Evolutionary conservation across 2,329 filamentous ascomycete genomes (phyloP), one percentile per base, ranked within the genome.

Genomic region (Juglanconis oblonga): DNA sequence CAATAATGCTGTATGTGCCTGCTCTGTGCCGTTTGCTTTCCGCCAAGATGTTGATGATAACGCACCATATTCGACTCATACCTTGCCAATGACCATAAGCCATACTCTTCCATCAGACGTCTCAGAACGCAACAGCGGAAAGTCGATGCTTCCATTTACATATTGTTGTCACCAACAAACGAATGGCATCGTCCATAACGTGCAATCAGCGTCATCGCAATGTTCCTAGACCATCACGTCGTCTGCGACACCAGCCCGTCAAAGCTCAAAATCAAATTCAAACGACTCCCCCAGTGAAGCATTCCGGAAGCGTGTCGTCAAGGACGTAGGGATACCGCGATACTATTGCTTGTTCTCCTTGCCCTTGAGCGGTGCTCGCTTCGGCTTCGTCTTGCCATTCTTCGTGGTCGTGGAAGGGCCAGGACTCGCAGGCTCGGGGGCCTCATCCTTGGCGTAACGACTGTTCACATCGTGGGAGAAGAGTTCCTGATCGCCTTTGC

Each of bases 401-500:
- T 38, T 61, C 36, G 62, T 42, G 17, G 54, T 68, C 62, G 70
- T 70, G 1, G 69, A 66, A 57, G 66, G 67, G 3, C 61, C 65
- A 3, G 53, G 29, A 36, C 17, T 36, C 5, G 50, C 24, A 10
- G n/a, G 47, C 29, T 49, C 51, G n/a, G 56, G 50, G 14, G 78
- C 68, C 53, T 79, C 78, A 2, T 70, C 64, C 59, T 73, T 72
- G 11, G 78, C 72, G 66, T 85, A 86, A 60, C 80, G 75, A 67
- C 80, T 84, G 42, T 69, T 73, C 31, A 71, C 72, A 56, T 91
- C 88, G 53, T 91, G 79, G 9, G 83, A 85, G 71, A 87, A 97
- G 13, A 97, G 79, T 48, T 83, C 79, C 73, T 92, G 86, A 69
- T 98, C 94, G 5, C 92, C 94, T 68, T 90, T 91, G 14, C 92